phyloP scores from a whole-genome alignment of 306 rosid species.

The Albizia julibrissin region DNA sequence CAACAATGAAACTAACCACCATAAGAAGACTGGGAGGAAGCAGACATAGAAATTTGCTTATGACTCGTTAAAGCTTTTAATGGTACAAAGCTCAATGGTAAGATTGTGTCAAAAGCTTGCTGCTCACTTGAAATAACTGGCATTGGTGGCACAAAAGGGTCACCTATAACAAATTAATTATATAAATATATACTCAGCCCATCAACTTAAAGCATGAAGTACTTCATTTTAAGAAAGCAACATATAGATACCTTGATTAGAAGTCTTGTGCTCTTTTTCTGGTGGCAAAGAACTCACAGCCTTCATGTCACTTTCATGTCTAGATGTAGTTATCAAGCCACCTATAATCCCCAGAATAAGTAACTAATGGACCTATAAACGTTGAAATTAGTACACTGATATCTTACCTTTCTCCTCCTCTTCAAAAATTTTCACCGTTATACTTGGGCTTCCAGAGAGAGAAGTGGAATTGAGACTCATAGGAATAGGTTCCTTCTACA shows the following conservation, averaged over 20 bases:
- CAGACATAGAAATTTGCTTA: neutral
- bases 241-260: neutral
- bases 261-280: neutral
- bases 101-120: neutral
- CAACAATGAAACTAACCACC: neutral
- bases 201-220: neutral
- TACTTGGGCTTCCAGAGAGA: neutral
- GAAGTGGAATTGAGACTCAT: neutral
- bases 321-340: neutral
- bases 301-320: neutral
- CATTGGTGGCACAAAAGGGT: neutral
- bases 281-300: neutral
- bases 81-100: neutral
- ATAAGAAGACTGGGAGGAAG: neutral
- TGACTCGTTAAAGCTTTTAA: neutral
- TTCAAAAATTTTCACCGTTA: neutral
- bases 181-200: neutral
- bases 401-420: neutral
- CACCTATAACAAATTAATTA: neutral
- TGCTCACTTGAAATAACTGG: neutral
- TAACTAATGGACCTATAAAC: neutral
- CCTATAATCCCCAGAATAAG: neutral
- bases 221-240: neutral
- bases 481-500: neutral
- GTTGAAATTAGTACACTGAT: neutral